A percentile compares a stretch with the other conserved stretches of the same genome.
Conservation (phyloP, 805 yeast genomes). For the Metahyphopichia silvanorum region DNA sequence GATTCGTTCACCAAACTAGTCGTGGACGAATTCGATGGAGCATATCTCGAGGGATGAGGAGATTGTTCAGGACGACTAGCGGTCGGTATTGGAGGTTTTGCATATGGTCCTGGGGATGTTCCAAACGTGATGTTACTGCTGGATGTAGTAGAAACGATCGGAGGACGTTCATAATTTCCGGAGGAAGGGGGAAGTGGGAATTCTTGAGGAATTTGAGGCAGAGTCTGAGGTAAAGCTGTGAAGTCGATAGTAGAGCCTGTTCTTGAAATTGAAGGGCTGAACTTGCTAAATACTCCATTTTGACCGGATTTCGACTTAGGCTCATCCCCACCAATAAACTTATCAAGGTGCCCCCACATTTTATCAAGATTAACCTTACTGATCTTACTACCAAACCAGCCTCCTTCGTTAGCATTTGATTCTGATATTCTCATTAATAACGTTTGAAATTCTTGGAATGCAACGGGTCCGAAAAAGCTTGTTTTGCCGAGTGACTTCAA, state of each 20-base stretch:
- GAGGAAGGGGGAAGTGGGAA: constrained; percentile 4
- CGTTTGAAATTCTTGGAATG: constrained; percentile 27
- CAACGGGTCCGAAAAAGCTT: constrained; percentile 20
- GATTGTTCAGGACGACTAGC: neutral
- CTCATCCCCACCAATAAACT: constrained; percentile 84
- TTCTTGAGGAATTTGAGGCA: constrained; percentile 4
- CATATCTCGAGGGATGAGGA: neutral
- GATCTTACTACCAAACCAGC: constrained; percentile 67
- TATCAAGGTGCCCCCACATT: constrained; percentile 86
- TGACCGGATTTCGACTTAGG: constrained; percentile 33
- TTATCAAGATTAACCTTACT: constrained; percentile 69
- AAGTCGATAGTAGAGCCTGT: constrained; percentile 41
- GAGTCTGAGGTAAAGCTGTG: constrained; percentile 12
- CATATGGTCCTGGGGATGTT: constrained; percentile 1
- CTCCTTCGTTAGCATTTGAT: constrained; percentile 39
- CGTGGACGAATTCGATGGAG: neutral
- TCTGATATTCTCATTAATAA: constrained; percentile 48
- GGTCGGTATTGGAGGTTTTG: constrained; percentile 3
- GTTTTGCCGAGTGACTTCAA: constrained; percentile 30
- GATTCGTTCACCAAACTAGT: constrained; percentile 1
- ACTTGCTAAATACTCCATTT: constrained; percentile 65
- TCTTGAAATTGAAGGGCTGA: constrained; percentile 67
- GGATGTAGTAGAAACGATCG: neutral
- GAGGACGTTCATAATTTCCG: constrained; percentile 2
- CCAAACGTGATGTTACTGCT: constrained; percentile 1